Percentiles rank a stretch among this genome's conserved stretches.
phyloP scores from a whole-genome alignment of 805 yeast genomes.

The Kodamaea hsintzibuensis region DNA sequence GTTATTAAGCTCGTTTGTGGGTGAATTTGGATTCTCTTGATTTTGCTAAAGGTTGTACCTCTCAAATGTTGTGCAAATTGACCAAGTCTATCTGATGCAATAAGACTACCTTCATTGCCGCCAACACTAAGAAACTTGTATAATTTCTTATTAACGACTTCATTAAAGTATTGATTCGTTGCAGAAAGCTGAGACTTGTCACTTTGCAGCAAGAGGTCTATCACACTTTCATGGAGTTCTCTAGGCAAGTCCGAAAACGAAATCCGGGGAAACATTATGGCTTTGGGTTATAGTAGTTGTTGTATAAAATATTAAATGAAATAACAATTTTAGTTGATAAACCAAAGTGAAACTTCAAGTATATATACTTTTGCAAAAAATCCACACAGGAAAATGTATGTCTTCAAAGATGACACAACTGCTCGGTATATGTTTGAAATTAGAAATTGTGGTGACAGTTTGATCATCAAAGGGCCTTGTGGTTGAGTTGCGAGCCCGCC shows the following conservation, averaged over 20 bases:
- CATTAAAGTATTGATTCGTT: conserved; percentile 13
- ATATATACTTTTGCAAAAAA: background rate
- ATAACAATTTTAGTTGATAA: background rate
- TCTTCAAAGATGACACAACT: background rate
- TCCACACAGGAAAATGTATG: background rate
- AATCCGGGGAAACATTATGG: background rate
- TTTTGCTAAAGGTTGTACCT: conserved; percentile 14
- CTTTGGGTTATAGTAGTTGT: background rate
- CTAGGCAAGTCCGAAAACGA: conserved; percentile 9
- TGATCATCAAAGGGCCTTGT: background rate
- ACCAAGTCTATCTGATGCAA: conserved; percentile 13
- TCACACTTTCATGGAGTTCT: conserved; percentile 11
- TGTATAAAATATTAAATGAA: background rate
- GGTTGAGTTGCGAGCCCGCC: background rate
- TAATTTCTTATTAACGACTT: conserved; percentile 13
- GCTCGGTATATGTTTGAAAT: background rate
- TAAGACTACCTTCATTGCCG: conserved; percentile 6
- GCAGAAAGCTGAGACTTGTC: conserved; percentile 9
- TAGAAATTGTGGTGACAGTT: background rate
- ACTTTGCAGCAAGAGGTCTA: conserved; percentile 7
- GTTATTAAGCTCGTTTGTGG: conserved; percentile 19
- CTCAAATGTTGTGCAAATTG: conserved; percentile 15
- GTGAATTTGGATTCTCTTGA: conserved; percentile 20
- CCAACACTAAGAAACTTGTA: conserved; percentile 16
- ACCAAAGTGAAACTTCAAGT: background rate